These are phyloP conservation scores for Phyllachora maydis DNA, from an alignment of 2,329 filamentous ascomycete genomes.

Conservation along the genomic window DNA sequence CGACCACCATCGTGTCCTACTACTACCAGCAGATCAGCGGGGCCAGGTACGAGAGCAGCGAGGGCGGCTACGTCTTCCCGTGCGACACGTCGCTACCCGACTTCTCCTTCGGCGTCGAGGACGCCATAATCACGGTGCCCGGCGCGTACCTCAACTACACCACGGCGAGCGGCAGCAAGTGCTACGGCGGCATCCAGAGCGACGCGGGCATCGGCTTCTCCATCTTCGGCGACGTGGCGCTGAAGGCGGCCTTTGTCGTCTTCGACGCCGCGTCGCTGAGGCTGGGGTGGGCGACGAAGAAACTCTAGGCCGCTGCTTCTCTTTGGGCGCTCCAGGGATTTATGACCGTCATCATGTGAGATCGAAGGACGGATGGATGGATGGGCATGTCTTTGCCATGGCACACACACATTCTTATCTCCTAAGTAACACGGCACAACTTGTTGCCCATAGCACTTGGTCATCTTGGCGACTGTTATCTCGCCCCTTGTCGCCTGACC, in stretches of 20 bases:
- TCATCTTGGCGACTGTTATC: too few species aligned
- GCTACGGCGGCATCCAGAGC: conserved; percentile 43
- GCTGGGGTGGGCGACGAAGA: neutral
- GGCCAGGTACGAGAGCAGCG: conserved; percentile 11
- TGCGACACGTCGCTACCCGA: conserved; percentile 24
- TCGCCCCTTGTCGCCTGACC: too few species aligned
- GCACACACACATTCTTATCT: too few species aligned
- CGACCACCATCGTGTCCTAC: conserved; percentile 18
- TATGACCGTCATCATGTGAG: too few species aligned
- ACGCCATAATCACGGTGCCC: conserved; percentile 22
- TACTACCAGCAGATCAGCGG: conserved; percentile 27
- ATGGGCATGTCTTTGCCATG: too few species aligned
- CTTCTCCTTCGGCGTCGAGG: conserved; percentile 23
- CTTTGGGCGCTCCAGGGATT: too few species aligned
- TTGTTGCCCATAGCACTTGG: too few species aligned
- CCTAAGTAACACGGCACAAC: too few species aligned
- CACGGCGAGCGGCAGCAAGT: conserved; percentile 10
- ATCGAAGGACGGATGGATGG: too few species aligned
- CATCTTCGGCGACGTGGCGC: conserved; percentile 2
- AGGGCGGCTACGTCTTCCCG: conserved; percentile 27
- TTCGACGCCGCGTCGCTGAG: neutral
- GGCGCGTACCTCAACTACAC: conserved; percentile 16
- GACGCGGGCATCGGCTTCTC: conserved; percentile 1
- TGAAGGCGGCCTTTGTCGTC: conserved; percentile 2
- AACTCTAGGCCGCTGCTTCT: too few species aligned